These are phyloP conservation scores for Rhizopus microsporus DNA, from an alignment of 371 early-diverging fungal species.

Conservation along the genomic window DNA sequence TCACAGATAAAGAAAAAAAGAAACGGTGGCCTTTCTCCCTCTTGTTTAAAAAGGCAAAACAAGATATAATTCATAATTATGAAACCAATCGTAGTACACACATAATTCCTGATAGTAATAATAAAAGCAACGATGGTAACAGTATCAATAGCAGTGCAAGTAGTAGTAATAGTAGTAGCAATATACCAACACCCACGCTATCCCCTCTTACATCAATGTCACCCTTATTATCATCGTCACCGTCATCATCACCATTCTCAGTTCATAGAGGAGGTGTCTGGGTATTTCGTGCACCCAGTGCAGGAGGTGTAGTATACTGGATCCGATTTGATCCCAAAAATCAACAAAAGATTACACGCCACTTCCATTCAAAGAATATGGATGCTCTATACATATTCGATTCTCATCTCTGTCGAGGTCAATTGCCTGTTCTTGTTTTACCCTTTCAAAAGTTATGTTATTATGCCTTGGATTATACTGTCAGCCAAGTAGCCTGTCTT, in stretches of 20 bases:
- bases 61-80: not conserved
- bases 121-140: not conserved
- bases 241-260: not conserved
- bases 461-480: slow-evolving; percentile 1
- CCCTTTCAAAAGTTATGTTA: slow-evolving; percentile 12
- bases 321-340: slow-evolving; percentile 16
- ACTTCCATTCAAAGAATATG: slow-evolving; percentile 2
- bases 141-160: not conserved
- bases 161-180: not conserved
- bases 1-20: slow-evolving; percentile 2
- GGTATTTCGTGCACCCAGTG: slow-evolving; percentile 9
- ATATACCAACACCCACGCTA: slow-evolving; percentile 6
- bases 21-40: slow-evolving; percentile 1
- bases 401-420: slow-evolving; percentile 12
- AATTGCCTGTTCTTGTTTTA: slow-evolving; percentile 3
- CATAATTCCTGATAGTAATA: not conserved
- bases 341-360: slow-evolving; percentile 16
- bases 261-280: slow-evolving; percentile 3
- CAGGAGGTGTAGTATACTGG: slow-evolving; percentile 6
- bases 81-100: not conserved
- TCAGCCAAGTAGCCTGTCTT: slow-evolving; percentile 10
- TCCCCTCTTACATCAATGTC: not conserved
- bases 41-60: not conserved
- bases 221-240: not conserved
- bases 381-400: slow-evolving; percentile 11